Base-by-base conservation (phyloP, 1,139 yeast genomes). In the Saccharomyces hybrid region DNA sequence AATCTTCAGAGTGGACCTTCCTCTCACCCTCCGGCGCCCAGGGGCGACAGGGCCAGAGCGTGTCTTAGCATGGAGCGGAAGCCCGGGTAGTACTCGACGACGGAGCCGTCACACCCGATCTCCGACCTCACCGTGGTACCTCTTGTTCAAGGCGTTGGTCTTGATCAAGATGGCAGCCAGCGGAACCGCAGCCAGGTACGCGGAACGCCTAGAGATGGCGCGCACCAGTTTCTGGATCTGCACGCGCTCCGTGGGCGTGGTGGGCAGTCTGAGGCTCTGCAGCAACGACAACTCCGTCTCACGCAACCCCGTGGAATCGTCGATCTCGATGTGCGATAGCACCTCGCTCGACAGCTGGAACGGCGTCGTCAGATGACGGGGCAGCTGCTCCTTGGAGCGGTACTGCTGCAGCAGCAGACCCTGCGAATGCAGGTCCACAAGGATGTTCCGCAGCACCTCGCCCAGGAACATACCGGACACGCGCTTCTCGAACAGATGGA, bases 401-500 rank as follows among this genome's bases (percentile, higher is more conserved):
- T 77, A 83, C 53, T 82, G 86, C 27, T 69, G 72, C 63, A 89
- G 82, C 14, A 89, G 68, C 46, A 81, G 73, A 2, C 81, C 81
- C 58, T 78, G 72, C 9, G 76, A 69, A 67, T 84, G 82, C 56
- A 90, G 75, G 60, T 89, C 95, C 48, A 84, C 75, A 50, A 91
- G 71, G 12, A 83, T 77, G 53, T 84, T 83, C 65, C 99, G 79
- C 59, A 90, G 76, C 55, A 91, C 77, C 72, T 91, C 98, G 56
- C 98, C 98, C 65, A 91, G 75, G 65, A 87, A 91, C 96, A 91
- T 88, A 50, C 98, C 98, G 60, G 91, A 82, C 52, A 91, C 88
- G 66, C 97, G 82, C 71, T 91, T 91, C 73, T 91, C 98, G 72
- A 89, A 91, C 76, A 90, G 79, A 71, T 91, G 97, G 73, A 77